Evolutionary conservation across 148 eudicot genomes (phyloP).

Genomic region (Amaranthus cruentus): DNA sequence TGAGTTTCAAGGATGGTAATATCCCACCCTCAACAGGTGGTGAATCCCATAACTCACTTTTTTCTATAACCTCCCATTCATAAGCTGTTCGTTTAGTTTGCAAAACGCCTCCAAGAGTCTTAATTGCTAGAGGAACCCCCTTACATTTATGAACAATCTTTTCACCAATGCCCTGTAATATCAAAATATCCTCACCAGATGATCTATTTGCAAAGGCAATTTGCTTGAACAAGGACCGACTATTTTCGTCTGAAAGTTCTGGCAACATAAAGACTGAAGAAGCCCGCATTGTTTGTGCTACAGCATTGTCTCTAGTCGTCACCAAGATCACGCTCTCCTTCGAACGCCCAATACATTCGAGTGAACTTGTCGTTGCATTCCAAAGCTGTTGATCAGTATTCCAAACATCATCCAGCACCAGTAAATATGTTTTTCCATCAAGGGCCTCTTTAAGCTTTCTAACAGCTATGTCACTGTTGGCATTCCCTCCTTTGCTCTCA

Average conservation of each 20-base stretch:
- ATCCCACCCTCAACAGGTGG: neutral
- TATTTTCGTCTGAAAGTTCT: neutral
- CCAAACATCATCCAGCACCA: conserved; percentile 18
- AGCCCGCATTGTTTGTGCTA: neutral
- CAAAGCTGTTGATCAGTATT: neutral
- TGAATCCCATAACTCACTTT: neutral
- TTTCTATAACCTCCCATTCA: neutral
- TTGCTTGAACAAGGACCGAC: conserved; percentile 4
- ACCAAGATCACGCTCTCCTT: neutral
- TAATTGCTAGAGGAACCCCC: conserved; percentile 10
- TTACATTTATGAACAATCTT: neutral
- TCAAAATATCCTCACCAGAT: neutral
- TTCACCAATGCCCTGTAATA: neutral
- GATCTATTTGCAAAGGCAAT: neutral
- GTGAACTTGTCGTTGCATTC: neutral
- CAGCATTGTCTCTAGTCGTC: neutral
- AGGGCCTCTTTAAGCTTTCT: neutral
- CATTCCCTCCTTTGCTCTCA: neutral
- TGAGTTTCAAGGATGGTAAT: conserved; percentile 12
- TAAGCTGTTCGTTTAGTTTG: too few relatives aligned
- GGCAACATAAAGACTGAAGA: neutral
- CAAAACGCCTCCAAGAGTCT: neutral
- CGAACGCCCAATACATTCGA: conserved; percentile 5
- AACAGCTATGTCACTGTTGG: neutral
- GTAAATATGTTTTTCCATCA: conserved; percentile 6